These are phyloP conservation scores for Coprinopsis marcescibilis DNA, from an alignment of 768 basidiomycete genomes.

Conservation along the genomic window DNA sequence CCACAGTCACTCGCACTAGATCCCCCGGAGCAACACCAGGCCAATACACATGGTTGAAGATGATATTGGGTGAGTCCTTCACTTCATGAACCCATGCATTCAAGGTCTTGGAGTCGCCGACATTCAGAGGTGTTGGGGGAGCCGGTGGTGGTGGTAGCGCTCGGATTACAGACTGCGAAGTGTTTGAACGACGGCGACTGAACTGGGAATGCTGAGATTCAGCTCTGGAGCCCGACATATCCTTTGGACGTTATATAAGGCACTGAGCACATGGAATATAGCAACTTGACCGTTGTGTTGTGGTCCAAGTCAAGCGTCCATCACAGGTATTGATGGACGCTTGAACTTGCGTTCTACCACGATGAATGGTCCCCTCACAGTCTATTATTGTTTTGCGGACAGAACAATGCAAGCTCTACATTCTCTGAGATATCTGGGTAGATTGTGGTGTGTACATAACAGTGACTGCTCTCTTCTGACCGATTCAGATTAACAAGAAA, in stretches of 20 bases:
- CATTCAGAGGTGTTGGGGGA: constrained; percentile 45
- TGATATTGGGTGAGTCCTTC: constrained; percentile 52
- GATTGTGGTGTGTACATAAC: too few relatives aligned
- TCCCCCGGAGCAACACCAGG: constrained; percentile 78
- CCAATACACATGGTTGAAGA: constrained; percentile 72
- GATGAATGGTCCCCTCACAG: too few relatives aligned
- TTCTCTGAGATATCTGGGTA: too few relatives aligned
- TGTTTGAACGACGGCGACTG: constrained; percentile 67
- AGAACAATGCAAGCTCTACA: too few relatives aligned
- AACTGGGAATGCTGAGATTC: constrained; percentile 56
- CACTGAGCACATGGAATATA: background rate
- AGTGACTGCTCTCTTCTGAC: too few relatives aligned
- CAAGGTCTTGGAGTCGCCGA: constrained; percentile 58
- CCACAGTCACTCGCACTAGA: constrained; percentile 49
- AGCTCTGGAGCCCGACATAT: constrained; percentile 56
- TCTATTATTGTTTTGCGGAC: too few relatives aligned
- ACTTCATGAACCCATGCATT: constrained; percentile 73
- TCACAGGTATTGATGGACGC: too few relatives aligned
- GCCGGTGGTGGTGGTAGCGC: constrained; percentile 31
- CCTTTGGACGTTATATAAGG: background rate
- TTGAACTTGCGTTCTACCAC: too few relatives aligned
- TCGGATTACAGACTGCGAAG: constrained; percentile 60
- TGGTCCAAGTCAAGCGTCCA: too few relatives aligned
- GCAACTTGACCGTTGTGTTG: background rate
- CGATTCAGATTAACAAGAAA: too few relatives aligned